Evolutionary conservation across 495 filamentous ascomycete species (phyloP).

Genomic region (Articulospora tetracladia): DNA sequence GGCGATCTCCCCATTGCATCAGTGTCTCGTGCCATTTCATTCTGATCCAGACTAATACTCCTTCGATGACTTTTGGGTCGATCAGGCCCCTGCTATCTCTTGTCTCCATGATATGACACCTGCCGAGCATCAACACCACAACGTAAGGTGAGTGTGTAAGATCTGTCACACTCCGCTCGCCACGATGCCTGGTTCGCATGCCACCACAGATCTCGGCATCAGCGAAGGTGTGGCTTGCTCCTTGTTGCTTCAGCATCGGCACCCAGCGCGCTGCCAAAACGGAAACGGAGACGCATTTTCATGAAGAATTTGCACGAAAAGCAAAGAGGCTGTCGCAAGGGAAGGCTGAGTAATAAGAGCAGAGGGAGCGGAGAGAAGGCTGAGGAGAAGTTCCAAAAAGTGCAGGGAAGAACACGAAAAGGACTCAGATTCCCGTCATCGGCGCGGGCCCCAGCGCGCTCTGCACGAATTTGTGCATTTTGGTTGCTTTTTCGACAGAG

Average conservation of each 20-base stretch:
- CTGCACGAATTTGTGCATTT: background rate
- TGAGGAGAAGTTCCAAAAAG: background rate
- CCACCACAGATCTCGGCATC: too few relatives aligned
- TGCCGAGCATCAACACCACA: background rate
- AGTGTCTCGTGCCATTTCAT: background rate
- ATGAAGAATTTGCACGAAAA: background rate
- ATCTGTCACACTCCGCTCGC: background rate
- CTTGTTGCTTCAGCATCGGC: too few relatives aligned
- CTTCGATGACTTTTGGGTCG: background rate
- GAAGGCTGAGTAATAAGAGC: background rate
- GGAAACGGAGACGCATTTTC: background rate
- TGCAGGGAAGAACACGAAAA: background rate
- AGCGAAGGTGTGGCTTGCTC: background rate
- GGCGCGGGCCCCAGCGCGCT: background rate
- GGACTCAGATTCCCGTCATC: background rate
- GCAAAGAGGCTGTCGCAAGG: background rate
- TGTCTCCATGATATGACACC: too few relatives aligned
- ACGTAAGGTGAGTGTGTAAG: background rate
- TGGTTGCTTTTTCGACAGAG: background rate
- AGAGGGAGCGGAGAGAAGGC: background rate
- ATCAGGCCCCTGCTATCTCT: background rate
- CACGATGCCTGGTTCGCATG: too few relatives aligned
- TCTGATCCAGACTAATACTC: background rate
- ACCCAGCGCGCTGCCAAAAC: background rate
- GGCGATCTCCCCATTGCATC: background rate